Evolutionary conservation across 305 asterid species (phyloP), one percentile per base, ranked within the genome.

Genomic region (Rubia peregrina): DNA sequence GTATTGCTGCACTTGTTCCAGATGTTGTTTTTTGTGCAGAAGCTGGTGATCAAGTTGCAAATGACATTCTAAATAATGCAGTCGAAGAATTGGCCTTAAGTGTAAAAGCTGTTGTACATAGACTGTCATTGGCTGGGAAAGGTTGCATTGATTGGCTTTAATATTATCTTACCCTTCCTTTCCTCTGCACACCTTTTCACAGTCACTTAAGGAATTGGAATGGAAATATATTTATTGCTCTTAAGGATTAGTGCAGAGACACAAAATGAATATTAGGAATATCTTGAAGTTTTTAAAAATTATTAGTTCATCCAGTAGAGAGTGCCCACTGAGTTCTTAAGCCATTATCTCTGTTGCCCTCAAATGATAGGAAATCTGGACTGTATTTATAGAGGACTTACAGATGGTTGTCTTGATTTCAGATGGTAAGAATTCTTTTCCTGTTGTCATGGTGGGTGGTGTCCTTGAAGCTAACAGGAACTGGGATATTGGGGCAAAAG

Each of bases 1-100:
- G 98, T 68, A 88, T 93, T 72, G 98, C 98, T 56, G 97, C 98
- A 10, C 92, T 93, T 64, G 98, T 88, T 74, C 98, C 97, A 73
- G 79, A 79, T 62, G 96, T 93, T 75, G 89, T 90, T 76, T 84
- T 96, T 75, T 90, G 97, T 74, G 97, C 97, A 1, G 98, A 93
- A 82, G 92, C 88, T 77, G 95, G 96, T 6, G 98, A 93, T 86
- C 68, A 79, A 77, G 82, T 90, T 79, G 96, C 98, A 30, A 79
- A 83, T 78, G 96, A 83, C 78, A 90, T 93, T 71, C 79, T 93
- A 80, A 83, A 77, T 48, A 73, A 81, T 43, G 95, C 98, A 38
- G 98, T 93, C 71, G 81, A 89, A 76, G 98, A 93, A 72, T 85
- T 93, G 91, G 81, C 87, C 75, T 51, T 80, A 55, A 86, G 91